Conservation (phyloP, 2,329 filamentous ascomycete genomes). For the Emergomyces pasteurianus region DNA sequence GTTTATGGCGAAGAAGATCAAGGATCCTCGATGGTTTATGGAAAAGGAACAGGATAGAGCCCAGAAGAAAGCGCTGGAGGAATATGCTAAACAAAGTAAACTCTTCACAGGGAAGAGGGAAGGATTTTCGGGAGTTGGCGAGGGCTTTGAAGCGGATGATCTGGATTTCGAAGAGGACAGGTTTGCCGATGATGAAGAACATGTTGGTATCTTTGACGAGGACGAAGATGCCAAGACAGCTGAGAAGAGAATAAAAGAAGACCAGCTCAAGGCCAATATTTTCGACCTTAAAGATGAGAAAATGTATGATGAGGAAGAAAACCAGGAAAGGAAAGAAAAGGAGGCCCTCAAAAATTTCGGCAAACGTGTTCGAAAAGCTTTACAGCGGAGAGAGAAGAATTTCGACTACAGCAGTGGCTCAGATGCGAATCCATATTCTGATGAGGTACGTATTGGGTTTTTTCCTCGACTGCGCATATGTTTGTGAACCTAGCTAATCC, state of each 20-base stretch:
- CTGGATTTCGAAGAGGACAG: slow-evolving; percentile 58
- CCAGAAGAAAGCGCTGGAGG: slow-evolving; percentile 48
- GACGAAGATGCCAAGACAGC: slow-evolving; percentile 69
- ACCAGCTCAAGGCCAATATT: slow-evolving; percentile 77
- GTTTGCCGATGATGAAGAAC: slow-evolving; percentile 83
- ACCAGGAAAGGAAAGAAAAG: slow-evolving; percentile 51
- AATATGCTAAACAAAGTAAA: slow-evolving; percentile 38
- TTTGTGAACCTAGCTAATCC: slow-evolving; percentile 7
- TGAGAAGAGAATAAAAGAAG: slow-evolving; percentile 60
- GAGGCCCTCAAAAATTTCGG: slow-evolving; percentile 58
- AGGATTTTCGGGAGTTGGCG: slow-evolving; percentile 33
- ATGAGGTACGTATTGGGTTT: slow-evolving; percentile 31
- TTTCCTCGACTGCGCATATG: neutral
- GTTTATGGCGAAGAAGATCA: slow-evolving; percentile 65
- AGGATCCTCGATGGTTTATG: slow-evolving; percentile 71
- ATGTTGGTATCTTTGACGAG: slow-evolving; percentile 63
- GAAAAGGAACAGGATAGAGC: slow-evolving; percentile 42
- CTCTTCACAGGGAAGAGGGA: slow-evolving; percentile 35
- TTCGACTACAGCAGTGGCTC: slow-evolving; percentile 71
- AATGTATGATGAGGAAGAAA: slow-evolving; percentile 55
- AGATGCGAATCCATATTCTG: slow-evolving; percentile 45
- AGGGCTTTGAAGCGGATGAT: slow-evolving; percentile 49
- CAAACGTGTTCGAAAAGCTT: slow-evolving; percentile 65
- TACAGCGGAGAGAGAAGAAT: slow-evolving; percentile 77
- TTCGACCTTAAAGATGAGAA: slow-evolving; percentile 68